phyloP scores from a whole-genome alignment of 805 yeast genomes.

The Kodamaea neixiangensis region DNA sequence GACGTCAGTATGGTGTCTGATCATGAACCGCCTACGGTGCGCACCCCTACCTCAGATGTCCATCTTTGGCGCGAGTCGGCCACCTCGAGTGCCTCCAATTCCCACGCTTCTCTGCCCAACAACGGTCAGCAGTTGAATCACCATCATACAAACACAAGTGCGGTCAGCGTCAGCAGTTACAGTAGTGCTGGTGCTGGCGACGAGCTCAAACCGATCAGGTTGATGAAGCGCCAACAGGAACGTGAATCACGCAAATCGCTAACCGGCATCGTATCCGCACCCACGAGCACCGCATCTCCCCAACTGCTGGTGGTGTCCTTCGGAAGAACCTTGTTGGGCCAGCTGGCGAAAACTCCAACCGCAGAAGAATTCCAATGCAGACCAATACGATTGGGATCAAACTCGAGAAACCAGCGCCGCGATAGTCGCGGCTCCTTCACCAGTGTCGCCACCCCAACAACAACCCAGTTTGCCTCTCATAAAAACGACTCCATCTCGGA shows the following conservation, averaged over 20 bases:
- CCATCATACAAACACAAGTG: constrained; percentile 4
- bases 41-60: constrained; percentile 1
- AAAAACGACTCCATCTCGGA: constrained; percentile 1
- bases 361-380: constrained; percentile 38
- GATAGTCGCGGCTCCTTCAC: constrained; percentile 9
- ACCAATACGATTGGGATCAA: constrained; percentile 34
- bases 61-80: background rate
- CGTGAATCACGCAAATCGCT: constrained; percentile 7
- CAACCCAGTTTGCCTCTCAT: background rate
- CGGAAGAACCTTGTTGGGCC: background rate
- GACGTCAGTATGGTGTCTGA: constrained; percentile 1
- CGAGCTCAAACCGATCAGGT: constrained; percentile 27
- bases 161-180: constrained; percentile 4
- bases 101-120: background rate
- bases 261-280: background rate
- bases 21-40: background rate
- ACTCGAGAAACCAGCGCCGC: background rate
- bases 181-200: constrained; percentile 5
- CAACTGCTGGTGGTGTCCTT: constrained; percentile 3
- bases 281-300: constrained; percentile 1
- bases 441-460: background rate
- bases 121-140: background rate
- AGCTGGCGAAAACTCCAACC: constrained; percentile 10
- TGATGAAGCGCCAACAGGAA: constrained; percentile 27
- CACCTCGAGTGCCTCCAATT: background rate